Evolutionary conservation across 805 yeast species (phyloP), one percentile per base, ranked within the genome.

Genomic region (Starmera caribaea): DNA sequence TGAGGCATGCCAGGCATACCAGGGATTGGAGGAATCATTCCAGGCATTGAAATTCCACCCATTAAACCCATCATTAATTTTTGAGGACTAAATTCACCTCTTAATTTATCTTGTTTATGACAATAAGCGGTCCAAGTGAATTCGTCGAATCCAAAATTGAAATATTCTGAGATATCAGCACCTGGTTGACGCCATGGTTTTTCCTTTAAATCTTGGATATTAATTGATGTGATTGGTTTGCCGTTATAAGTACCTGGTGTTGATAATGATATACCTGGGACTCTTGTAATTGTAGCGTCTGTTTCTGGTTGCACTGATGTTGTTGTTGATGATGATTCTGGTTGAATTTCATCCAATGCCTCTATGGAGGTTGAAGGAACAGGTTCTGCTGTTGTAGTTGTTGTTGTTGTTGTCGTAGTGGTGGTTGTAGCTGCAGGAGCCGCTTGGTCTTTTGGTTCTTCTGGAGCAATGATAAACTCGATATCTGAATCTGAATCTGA

Each of bases 161-260:
- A 92, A 61, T 88, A 94, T 59, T 92, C 97, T 8, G 95, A 74
- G 32, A 86, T 64, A 61, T 92, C 97, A 4, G 96, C 95, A 31
- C 97, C 98, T 1, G 97, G 97, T 47, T 84, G 79, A 56, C 98
- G 74, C 99, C 99, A 92, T 8, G 99, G 99, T 63, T 94, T 94
- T 48, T 88, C 95, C 47, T 85, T 87, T 37, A 89, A 64, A 39
- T 79, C 81, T 44, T 82, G 90, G 10, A 90, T 70, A 44, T 84
- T 81, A 11, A 90, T 69, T 48, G 82, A 78, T 0, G 95, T 85
- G 37, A 92, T 66, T 4, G 95, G 95, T 49, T 76, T 71, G 3
- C 95, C 97, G 38, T 88, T 82, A 43, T 71, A 71, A 44, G 73
- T 77, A 2, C 87, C 94, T 15, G 82, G 78, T 33, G 74, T 73